Percentiles rank a stretch among this genome's conserved stretches.
Evolutionary conservation across 352 stramenopile species (phyloP).

Genomic region (Globisporangium cystogenes): DNA sequence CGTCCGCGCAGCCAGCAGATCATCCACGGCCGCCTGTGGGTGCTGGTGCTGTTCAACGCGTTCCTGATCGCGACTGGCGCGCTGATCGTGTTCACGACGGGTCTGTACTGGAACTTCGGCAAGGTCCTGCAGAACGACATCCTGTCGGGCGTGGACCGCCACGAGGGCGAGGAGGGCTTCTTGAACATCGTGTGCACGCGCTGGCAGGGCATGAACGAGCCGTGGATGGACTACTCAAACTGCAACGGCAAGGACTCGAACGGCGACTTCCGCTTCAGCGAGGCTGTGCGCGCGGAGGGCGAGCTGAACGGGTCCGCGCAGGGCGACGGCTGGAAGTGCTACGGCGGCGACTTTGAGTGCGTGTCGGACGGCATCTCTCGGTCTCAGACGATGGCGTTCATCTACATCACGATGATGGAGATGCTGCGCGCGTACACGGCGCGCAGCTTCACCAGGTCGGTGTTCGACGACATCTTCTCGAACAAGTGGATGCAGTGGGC

Average conservation of each 20-base stretch:
- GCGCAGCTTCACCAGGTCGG: slow-evolving; percentile 57
- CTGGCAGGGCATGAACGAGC: slow-evolving; percentile 38
- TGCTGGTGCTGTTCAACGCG: slow-evolving; percentile 51
- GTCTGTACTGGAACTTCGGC: slow-evolving; percentile 74
- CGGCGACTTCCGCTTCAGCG: slow-evolving; percentile 45
- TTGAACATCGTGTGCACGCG: slow-evolving; percentile 46
- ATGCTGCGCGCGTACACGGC: slow-evolving; percentile 75
- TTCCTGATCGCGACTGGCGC: slow-evolving; percentile 42
- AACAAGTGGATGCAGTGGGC: slow-evolving; percentile 70
- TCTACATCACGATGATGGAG: slow-evolving; percentile 62
- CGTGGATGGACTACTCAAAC: slow-evolving; percentile 52
- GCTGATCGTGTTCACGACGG: slow-evolving; percentile 35
- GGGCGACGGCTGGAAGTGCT: slow-evolving; percentile 39
- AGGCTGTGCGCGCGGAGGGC: slow-evolving; percentile 39
- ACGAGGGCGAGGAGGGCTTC: slow-evolving; percentile 34
- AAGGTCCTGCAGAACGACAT: slow-evolving; percentile 43
- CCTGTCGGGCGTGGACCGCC: slow-evolving; percentile 37
- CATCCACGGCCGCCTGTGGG: slow-evolving; percentile 59
- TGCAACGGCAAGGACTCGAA: slow-evolving; percentile 32
- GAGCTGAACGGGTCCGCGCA: slow-evolving; percentile 51
- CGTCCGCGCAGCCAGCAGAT: slow-evolving; percentile 46
- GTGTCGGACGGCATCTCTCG: slow-evolving; percentile 50
- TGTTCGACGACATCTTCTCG: slow-evolving; percentile 53
- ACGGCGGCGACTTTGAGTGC: slow-evolving; percentile 48
- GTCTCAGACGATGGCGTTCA: slow-evolving; percentile 76